phyloP scores from a whole-genome alignment of 2,329 filamentous ascomycete species.

The Reticulascus tulasneorum region DNA sequence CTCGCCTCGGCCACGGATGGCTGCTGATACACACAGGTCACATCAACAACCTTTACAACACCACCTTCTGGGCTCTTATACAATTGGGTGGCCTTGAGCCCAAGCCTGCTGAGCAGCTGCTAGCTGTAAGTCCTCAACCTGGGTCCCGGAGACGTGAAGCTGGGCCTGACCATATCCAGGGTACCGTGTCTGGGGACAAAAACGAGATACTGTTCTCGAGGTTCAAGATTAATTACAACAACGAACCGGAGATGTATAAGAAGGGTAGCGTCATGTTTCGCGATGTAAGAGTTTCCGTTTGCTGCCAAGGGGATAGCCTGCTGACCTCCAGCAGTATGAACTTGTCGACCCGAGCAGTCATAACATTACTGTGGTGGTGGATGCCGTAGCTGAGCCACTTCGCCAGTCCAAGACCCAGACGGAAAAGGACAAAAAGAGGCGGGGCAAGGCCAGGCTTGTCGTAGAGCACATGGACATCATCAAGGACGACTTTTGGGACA shows the following conservation, averaged over 20 bases:
- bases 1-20: neutral
- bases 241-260: constrained; percentile 85
- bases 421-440: constrained; percentile 78
- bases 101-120: constrained; percentile 73
- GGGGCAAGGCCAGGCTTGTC: constrained; percentile 74
- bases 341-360: constrained; percentile 57
- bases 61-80: constrained; percentile 89
- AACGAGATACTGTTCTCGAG: constrained; percentile 90
- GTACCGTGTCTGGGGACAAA: constrained; percentile 81
- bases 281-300: constrained; percentile 52
- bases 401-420: constrained; percentile 72
- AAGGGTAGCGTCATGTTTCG: constrained; percentile 91
- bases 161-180: constrained; percentile 43
- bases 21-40: constrained; percentile 56
- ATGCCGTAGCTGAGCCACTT: constrained; percentile 47
- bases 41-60: constrained; percentile 98
- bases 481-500: constrained; percentile 89
- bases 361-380: constrained; percentile 40
- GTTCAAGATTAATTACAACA: constrained; percentile 96
- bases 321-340: constrained; percentile 55
- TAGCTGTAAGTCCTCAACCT: constrained; percentile 55
- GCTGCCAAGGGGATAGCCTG: neutral
- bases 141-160: neutral
- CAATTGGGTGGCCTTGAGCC: constrained; percentile 70
- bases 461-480: constrained; percentile 92